Evolutionary conservation across 1,284 basidiomycete species (phyloP), one percentile per base, ranked within the genome.

Genomic region (Pascua sp.): DNA sequence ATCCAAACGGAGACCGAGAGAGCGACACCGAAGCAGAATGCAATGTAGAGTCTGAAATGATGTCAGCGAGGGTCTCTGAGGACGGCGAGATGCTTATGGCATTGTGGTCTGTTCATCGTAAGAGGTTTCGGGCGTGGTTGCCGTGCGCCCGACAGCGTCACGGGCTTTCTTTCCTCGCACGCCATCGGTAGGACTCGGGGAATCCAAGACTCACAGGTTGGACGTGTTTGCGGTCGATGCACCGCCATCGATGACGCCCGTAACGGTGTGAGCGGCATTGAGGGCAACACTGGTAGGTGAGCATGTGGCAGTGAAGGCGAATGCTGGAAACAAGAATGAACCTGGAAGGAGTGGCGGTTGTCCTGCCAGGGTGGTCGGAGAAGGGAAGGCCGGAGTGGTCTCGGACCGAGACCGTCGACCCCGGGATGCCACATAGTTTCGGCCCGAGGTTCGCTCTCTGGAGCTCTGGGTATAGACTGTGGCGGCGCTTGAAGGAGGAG

Each of bases 21-120:
- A 11, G 73, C 76, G 62, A 80, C 77, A 10, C 80, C 80, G 63
- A 81, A 81, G 16, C 74, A 75, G 42, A 81, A 64, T 36, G 77
- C 69, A 51, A 80, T 79, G 71, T 71, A 80, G 37, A 80, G 71
- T 43, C 80, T 69, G 42, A 63, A 2, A 64, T 47, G 10, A 50
- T 11, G 45, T 36, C 7, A 47, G 45, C 45, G 13, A 10, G 17
- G 18, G 7, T 32, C 24, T 32, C 15, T 17, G 13, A n/a, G 43
- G 7, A 44, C 13, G 17, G 3, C 12, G 41, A 44, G n/a, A 44
- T 15, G n/a, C n/a, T 44, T 10, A n/a, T 41, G 40, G 11, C 11
- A n/a, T 41, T 11, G 40, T 41, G 40, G 4, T 8, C 11, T n/a
- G n/a, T 32, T 32, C 24, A 7, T 32, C 24, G 24, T 32, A 32